Evolutionary conservation across 2,329 filamentous ascomycete genomes (phyloP).

Genomic region (Fusarium foetens): DNA sequence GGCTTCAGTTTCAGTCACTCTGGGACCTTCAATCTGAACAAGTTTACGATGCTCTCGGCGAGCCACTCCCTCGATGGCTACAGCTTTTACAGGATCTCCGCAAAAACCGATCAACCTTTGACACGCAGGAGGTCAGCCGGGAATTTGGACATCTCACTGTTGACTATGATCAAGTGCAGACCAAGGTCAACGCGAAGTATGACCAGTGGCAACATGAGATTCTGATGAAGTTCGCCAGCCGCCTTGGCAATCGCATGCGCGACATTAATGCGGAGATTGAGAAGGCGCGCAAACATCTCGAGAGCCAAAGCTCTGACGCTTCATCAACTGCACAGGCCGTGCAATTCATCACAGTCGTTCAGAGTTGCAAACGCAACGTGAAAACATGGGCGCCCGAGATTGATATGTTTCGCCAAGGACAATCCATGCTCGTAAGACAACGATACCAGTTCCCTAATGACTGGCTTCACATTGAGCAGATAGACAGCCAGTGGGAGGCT

Average conservation of each 20-base stretch:
- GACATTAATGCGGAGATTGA: slow-evolving; percentile 94
- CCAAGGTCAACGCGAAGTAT: slow-evolving; percentile 98
- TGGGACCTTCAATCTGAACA: slow-evolving; percentile 98
- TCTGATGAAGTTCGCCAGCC: slow-evolving; percentile 88
- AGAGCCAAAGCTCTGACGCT: slow-evolving; percentile 90
- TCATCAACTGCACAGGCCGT: slow-evolving; percentile 97
- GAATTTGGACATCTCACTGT: slow-evolving; percentile 95
- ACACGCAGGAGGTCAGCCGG: slow-evolving; percentile 93
- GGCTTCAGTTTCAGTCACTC: slow-evolving; percentile 97
- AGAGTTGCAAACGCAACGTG: slow-evolving; percentile 93
- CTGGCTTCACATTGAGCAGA: slow-evolving; percentile 95
- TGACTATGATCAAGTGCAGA: slow-evolving; percentile 98
- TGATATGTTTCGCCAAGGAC: slow-evolving; percentile 93
- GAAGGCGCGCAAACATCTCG: slow-evolving; percentile 87
- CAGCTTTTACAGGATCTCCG: slow-evolving; percentile 97
- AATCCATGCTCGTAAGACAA: slow-evolving; percentile 89
- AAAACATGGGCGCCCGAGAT: slow-evolving; percentile 96
- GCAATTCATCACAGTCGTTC: slow-evolving; percentile 97
- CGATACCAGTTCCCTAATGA: slow-evolving; percentile 93
- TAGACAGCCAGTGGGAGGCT: slow-evolving; percentile 94
- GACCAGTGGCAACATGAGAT: slow-evolving; percentile 99
- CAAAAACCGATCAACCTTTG: slow-evolving; percentile 94
- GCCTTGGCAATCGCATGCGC: slow-evolving; percentile 88
- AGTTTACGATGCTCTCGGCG: slow-evolving; percentile 90
- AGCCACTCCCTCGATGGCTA: slow-evolving; percentile 91